Conservation (phyloP, 202 grass and related monocot genomes). For the Eragrostis tef region DNA sequence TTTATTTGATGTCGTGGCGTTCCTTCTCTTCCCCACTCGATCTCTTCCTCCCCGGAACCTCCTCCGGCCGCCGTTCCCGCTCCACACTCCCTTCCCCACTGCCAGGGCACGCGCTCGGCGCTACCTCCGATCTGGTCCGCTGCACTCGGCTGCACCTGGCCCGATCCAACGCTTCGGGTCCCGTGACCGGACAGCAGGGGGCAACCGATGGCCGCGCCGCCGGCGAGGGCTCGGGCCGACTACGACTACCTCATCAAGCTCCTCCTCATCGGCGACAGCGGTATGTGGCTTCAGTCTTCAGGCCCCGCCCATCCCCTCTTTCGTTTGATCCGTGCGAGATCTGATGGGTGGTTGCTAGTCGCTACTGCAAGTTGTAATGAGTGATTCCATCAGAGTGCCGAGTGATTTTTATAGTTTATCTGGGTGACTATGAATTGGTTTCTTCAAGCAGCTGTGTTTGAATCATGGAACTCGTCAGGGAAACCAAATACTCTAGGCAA, state of each 20-base stretch:
- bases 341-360: not conserved
- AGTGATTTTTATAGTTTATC: too few relatives aligned
- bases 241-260: constrained; percentile 87
- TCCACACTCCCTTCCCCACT: not conserved
- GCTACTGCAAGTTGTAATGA: too few relatives aligned
- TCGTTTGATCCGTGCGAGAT: constrained; percentile 42
- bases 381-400: too few relatives aligned
- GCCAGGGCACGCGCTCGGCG: too few relatives aligned
- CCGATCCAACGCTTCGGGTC: not conserved
- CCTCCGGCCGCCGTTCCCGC: not conserved
- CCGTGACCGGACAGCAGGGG: too few relatives aligned
- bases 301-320: not conserved
- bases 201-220: constrained; percentile 61
- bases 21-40: not conserved
- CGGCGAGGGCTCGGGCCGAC: constrained; percentile 70
- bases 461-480: too few relatives aligned
- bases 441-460: too few relatives aligned
- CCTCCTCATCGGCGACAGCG: constrained; percentile 82
- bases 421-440: too few relatives aligned
- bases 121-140: constrained; percentile 1
- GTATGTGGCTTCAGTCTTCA: constrained; percentile 36
- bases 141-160: not conserved
- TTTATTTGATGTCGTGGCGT: too few relatives aligned
- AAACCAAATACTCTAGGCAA: too few relatives aligned
- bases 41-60: not conserved